Conservation (phyloP, 2,329 filamentous ascomycete species). For the Emergomyces africanus region DNA sequence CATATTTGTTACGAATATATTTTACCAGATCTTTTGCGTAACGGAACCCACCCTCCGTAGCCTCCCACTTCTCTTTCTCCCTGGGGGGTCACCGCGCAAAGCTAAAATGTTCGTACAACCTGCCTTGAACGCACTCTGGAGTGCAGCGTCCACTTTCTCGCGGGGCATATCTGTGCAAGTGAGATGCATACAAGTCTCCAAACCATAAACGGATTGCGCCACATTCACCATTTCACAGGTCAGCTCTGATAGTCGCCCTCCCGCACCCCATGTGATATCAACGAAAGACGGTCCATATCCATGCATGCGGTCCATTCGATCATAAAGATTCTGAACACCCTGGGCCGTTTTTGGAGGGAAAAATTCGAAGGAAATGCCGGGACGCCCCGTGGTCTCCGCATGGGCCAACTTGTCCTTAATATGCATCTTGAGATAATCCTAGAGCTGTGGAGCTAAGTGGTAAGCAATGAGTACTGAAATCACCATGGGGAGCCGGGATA, state of each 20-base stretch:
- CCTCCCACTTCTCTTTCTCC: slow-evolving; percentile 89
- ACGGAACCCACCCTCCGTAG: slow-evolving; percentile 70
- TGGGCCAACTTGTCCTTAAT: slow-evolving; percentile 84
- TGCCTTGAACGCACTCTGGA: slow-evolving; percentile 79
- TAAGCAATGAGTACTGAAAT: slow-evolving; percentile 1
- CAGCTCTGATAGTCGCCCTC: slow-evolving; percentile 77
- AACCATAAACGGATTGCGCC: slow-evolving; percentile 84
- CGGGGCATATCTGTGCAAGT: slow-evolving; percentile 97
- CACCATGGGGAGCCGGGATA: too few relatives aligned
- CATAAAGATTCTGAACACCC: slow-evolving; percentile 98
- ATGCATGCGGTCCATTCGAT: slow-evolving; percentile 99
- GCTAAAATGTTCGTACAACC: slow-evolving; percentile 97
- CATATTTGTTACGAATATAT: slow-evolving; percentile 67
- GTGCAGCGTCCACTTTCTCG: slow-evolving; percentile 78
- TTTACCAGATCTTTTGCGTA: slow-evolving; percentile 86
- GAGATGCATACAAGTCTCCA: slow-evolving; percentile 98
- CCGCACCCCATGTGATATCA: slow-evolving; percentile 97
- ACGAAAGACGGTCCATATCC: slow-evolving; percentile 88
- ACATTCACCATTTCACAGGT: slow-evolving; percentile 97
- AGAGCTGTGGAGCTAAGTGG: not conserved
- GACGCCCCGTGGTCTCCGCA: slow-evolving; percentile 62
- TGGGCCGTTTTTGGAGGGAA: slow-evolving; percentile 84
- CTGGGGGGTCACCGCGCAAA: slow-evolving; percentile 85
- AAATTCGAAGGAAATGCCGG: slow-evolving; percentile 98
- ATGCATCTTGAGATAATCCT: slow-evolving; percentile 56